Evolutionary conservation across 129 eudicot species (phyloP).

Genomic region (Tagetes erecta): DNA sequence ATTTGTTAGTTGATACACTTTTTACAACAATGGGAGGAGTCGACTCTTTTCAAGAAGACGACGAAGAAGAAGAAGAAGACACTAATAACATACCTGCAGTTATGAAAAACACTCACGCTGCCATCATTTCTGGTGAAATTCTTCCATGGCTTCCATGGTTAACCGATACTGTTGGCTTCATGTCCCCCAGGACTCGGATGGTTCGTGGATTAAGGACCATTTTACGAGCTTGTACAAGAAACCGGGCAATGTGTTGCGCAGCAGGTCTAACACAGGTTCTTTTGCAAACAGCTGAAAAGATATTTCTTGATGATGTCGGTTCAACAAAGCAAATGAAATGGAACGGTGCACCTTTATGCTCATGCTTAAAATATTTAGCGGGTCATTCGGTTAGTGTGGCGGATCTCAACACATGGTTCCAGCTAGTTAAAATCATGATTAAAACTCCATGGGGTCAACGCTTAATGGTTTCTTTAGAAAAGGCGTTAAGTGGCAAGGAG

Average conservation of each 20-base stretch:
- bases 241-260: constrained; percentile 81
- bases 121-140: constrained; percentile 76
- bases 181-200: constrained; percentile 93
- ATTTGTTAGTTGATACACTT: constrained; percentile 83
- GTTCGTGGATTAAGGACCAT: constrained; percentile 81
- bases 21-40: constrained; percentile 98
- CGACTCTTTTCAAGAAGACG: constrained; percentile 91
- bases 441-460: constrained; percentile 73
- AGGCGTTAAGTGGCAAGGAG: constrained; percentile 80
- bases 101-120: constrained; percentile 91
- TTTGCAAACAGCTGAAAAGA: constrained; percentile 73
- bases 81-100: constrained; percentile 62
- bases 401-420: constrained; percentile 78
- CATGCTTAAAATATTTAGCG: constrained; percentile 80
- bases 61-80: constrained; percentile 30
- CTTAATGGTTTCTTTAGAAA: constrained; percentile 71
- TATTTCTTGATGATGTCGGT: constrained; percentile 53
- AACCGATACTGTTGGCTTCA: constrained; percentile 62
- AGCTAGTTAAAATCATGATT: constrained; percentile 49
- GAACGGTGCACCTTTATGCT: constrained; percentile 84
- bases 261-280: constrained; percentile 82
- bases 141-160: constrained; percentile 86
- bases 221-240: constrained; percentile 84
- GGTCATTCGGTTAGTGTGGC: constrained; percentile 78
- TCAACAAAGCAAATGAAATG: constrained; percentile 57